These are phyloP conservation scores for Punctularia strigosozonata DNA, from an alignment of 768 basidiomycete genomes.

Conservation along the genomic window DNA sequence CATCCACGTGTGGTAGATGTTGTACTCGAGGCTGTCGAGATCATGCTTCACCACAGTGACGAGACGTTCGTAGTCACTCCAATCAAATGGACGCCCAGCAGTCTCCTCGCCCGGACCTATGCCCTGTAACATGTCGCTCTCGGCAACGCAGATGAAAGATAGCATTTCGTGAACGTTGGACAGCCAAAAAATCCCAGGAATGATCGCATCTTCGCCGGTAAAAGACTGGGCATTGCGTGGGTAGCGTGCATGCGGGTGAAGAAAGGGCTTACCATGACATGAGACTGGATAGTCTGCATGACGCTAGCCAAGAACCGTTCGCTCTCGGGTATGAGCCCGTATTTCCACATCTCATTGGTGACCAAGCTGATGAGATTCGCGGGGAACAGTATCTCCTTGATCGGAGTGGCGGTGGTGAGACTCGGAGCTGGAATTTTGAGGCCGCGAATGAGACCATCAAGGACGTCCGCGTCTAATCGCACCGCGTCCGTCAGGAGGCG, in stretches of 20 bases:
- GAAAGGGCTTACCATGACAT: slow-evolving; percentile 76
- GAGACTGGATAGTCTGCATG: slow-evolving; percentile 94
- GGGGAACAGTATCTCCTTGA: slow-evolving; percentile 97
- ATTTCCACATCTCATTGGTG: slow-evolving; percentile 99
- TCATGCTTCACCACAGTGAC: slow-evolving; percentile 99
- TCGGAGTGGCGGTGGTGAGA: slow-evolving; percentile 80
- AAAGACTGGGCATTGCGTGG: slow-evolving; percentile 47
- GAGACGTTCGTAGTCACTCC: slow-evolving; percentile 92
- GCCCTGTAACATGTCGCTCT: slow-evolving; percentile 95
- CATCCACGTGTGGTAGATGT: slow-evolving; percentile 99
- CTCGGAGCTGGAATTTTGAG: slow-evolving; percentile 90
- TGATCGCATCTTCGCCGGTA: slow-evolving; percentile 85
- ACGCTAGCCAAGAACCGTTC: slow-evolving; percentile 97
- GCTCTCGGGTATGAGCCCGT: slow-evolving; percentile 91
- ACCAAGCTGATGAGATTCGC: slow-evolving; percentile 95
- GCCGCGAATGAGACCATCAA: slow-evolving; percentile 81
- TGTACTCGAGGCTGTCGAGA: slow-evolving; percentile 95
- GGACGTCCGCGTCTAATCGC: slow-evolving; percentile 85
- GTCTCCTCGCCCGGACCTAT: slow-evolving; percentile 95
- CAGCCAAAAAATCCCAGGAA: slow-evolving; percentile 98
- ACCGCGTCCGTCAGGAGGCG: slow-evolving; percentile 84
- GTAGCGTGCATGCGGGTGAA: background rate
- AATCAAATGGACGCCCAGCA: slow-evolving; percentile 85
- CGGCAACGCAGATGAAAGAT: slow-evolving; percentile 98
- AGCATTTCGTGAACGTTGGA: slow-evolving; percentile 99